A percentile compares a stretch with the other conserved stretches of the same genome.
phyloP scores from a whole-genome alignment of 306 rosid species.

The Pyrus communis region DNA sequence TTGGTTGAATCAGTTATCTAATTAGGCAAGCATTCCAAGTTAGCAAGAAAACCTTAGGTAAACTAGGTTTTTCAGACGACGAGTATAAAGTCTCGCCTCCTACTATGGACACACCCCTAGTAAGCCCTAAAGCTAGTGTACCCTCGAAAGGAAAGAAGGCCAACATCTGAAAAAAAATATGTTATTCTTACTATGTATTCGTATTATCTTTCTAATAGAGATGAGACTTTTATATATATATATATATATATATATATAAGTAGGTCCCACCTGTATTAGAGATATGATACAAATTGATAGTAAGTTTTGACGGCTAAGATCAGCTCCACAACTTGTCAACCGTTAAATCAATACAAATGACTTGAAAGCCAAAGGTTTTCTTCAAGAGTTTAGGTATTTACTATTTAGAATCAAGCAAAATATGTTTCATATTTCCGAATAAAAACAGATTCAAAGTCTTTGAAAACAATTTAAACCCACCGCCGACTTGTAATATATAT shows the following conservation, averaged over 20 bases:
- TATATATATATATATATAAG: no score
- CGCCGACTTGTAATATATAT: not conserved
- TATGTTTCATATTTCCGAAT: not conserved
- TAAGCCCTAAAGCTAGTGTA: not conserved
- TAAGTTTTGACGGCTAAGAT: no score
- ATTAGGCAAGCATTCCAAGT: no score
- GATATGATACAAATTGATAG: no score
- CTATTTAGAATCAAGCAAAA: not conserved
- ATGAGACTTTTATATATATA: accelerated
- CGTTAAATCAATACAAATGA: not conserved
- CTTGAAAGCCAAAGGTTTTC: not conserved
- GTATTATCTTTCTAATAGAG: no score
- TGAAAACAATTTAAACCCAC: not conserved
- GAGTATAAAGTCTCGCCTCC: not conserved
- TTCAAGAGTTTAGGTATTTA: not conserved
- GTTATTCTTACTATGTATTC: no score
- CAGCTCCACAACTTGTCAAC: not conserved
- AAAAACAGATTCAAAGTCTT: not conserved
- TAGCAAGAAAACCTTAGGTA: not conserved
- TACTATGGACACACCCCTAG: no score
- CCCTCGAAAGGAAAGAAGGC: no score
- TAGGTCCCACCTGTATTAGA: accelerated
- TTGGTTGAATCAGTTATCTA: no score
- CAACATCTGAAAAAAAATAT: no score
- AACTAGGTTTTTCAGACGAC: no score